Evolutionary conservation across 2,329 filamentous ascomycete genomes (phyloP).

Genomic region (Colletotrichum phormii): DNA sequence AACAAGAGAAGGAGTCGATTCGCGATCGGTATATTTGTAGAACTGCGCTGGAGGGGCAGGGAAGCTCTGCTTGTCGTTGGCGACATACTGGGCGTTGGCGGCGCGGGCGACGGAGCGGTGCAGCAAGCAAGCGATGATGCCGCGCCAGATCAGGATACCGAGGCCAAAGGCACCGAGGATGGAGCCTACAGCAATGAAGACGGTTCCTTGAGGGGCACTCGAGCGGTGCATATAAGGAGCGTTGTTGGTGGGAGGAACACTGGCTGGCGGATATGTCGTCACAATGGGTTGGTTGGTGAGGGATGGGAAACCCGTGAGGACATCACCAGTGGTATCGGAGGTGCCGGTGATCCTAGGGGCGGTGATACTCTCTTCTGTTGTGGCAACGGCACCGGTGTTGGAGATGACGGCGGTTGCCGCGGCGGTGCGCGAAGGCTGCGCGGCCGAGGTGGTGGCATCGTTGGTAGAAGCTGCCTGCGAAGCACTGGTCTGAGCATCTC

Average conservation of each 20-base stretch:
- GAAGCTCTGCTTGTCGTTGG: constrained; percentile 77
- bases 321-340: constrained; percentile 38
- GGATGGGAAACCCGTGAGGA: constrained; percentile 52
- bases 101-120: constrained; percentile 91
- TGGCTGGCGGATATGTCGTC: constrained; percentile 75
- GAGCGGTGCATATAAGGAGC: constrained; percentile 95
- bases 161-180: constrained; percentile 86
- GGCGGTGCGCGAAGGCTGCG: constrained; percentile 35
- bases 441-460: constrained; percentile 33
- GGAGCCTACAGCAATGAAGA: constrained; percentile 95
- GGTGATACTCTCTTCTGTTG: constrained; percentile 31
- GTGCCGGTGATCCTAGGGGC: constrained; percentile 40
- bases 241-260: constrained; percentile 83
- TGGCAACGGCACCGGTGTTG: constrained; percentile 38
- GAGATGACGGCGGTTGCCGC: constrained; percentile 37
- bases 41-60: constrained; percentile 68
- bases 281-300: constrained; percentile 53
- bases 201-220: constrained; percentile 86
- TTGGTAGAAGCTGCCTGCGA: constrained; percentile 28
- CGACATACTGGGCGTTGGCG: constrained; percentile 77
- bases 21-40: constrained; percentile 73
- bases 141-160: constrained; percentile 88
- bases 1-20: constrained; percentile 63
- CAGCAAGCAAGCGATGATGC: constrained; percentile 87
- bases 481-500: constrained; percentile 10